Conservation (phyloP, 1,284 basidiomycete species). For the Tilletiaria anomala region DNA sequence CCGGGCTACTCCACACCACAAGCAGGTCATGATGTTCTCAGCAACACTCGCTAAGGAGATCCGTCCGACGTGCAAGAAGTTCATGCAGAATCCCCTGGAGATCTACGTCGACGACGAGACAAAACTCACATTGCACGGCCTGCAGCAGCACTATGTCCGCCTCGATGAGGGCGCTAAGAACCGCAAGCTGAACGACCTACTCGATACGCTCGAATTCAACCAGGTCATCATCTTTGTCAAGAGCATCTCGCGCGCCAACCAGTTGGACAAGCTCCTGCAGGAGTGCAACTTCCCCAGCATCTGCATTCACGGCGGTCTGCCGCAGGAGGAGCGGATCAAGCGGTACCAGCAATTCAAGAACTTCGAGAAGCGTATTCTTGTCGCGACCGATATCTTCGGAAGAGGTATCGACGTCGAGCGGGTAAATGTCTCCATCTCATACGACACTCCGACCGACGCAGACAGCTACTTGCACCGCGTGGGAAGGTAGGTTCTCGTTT, state of each 20-base stretch:
- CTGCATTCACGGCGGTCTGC: slow-evolving; percentile 83
- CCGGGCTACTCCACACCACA: slow-evolving; percentile 95
- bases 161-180: slow-evolving; percentile 84
- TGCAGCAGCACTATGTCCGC: slow-evolving; percentile 90
- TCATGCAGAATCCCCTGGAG: slow-evolving; percentile 99
- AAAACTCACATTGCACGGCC: slow-evolving; percentile 91
- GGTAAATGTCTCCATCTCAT: slow-evolving; percentile 38
- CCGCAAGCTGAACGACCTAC: slow-evolving; percentile 87
- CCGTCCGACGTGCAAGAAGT: slow-evolving; percentile 95
- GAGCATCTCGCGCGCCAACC: slow-evolving; percentile 87
- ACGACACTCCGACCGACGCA: slow-evolving; percentile 80
- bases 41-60: slow-evolving; percentile 96
- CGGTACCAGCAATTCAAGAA: slow-evolving; percentile 99
- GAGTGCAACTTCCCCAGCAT: slow-evolving; percentile 99
- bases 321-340: slow-evolving; percentile 88
- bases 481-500: too few species aligned
- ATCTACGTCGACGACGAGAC: slow-evolving; percentile 99
- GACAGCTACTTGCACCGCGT: too few species aligned
- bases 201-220: slow-evolving; percentile 96
- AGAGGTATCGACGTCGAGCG: slow-evolving; percentile 39
- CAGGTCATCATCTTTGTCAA: slow-evolving; percentile 99
- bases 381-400: slow-evolving; percentile 39
- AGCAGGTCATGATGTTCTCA: slow-evolving; percentile 99
- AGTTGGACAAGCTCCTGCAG: slow-evolving; percentile 85
- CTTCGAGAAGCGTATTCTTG: slow-evolving; percentile 79